A percentile compares a stretch with the other conserved stretches of the same genome.
phyloP scores from a whole-genome alignment of 352 stramenopile species.

The Pythium brassicae region DNA sequence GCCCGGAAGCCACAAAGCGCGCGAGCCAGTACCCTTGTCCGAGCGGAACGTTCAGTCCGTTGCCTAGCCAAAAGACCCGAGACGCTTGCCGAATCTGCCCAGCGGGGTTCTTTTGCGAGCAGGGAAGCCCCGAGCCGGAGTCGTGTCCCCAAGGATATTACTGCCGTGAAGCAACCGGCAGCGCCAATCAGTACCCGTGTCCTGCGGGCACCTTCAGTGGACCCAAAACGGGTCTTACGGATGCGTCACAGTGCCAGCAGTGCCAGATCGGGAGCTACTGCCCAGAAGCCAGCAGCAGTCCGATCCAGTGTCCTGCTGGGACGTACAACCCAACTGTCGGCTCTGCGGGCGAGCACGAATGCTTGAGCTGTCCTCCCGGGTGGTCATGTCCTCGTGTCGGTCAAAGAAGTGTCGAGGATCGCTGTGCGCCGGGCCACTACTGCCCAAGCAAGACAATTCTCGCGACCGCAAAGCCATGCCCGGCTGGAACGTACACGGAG shows the following conservation, averaged over 20 bases:
- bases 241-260: conserved; percentile 44
- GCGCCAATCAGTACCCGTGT: conserved; percentile 77
- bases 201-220: conserved; percentile 83
- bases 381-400: conserved; percentile 72
- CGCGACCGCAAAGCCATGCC: conserved; percentile 53
- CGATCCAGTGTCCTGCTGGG: conserved; percentile 63
- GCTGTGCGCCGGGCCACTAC: conserved; percentile 64
- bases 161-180: conserved; percentile 67
- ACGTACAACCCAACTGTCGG: conserved; percentile 64
- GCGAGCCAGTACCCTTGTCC: conserved; percentile 79
- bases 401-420: conserved; percentile 55
- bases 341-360: conserved; percentile 51
- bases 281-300: conserved; percentile 64
- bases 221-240: conserved; percentile 38
- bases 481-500: conserved; percentile 75
- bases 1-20: conserved; percentile 60
- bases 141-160: conserved; percentile 80
- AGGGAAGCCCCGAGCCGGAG: conserved; percentile 37
- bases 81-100: conserved; percentile 58
- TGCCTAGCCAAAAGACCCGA: conserved; percentile 37
- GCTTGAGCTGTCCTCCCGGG: conserved; percentile 58
- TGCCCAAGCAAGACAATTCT: conserved; percentile 64
- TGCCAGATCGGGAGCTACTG: conserved; percentile 82
- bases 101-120: conserved; percentile 57
- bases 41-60: conserved; percentile 77